A percentile compares a stretch with the other conserved stretches of the same genome.
phyloP scores from a whole-genome alignment of 2,329 filamentous ascomycete genomes.

The Ascochyta clinopodiicola region DNA sequence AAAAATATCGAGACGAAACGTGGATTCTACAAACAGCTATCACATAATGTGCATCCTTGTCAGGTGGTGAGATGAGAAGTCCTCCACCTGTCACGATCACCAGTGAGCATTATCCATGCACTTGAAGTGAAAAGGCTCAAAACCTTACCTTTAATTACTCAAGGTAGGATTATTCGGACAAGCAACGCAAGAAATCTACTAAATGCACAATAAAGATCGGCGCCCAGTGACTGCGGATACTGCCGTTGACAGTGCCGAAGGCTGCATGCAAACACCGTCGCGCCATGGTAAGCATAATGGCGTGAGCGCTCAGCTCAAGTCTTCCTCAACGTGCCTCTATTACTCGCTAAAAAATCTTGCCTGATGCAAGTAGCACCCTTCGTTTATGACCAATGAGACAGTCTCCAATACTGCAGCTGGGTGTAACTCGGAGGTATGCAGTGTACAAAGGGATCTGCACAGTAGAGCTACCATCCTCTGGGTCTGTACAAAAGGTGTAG shows the following conservation, averaged over 20 bases:
- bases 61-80: neutral
- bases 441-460: neutral
- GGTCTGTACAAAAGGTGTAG: neutral
- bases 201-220: neutral
- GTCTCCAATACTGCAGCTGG: neutral
- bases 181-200: neutral
- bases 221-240: conserved; percentile 1
- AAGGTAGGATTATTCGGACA: neutral
- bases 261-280: neutral
- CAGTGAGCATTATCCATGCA: neutral
- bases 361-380: neutral
- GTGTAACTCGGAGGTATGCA: neutral
- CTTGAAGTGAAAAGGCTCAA: neutral
- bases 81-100: neutral
- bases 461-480: neutral
- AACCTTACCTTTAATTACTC: neutral
- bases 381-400: neutral
- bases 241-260: neutral
- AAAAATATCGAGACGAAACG: too few relatives aligned
- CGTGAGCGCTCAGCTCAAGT: neutral
- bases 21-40: too few relatives aligned
- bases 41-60: neutral
- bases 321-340: neutral
- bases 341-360: neutral
- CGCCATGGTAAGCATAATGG: neutral